Evolutionary conservation across 352 stramenopile genomes (phyloP), one percentile per base, ranked within the genome.

Genomic region (Blastocystis sp.): DNA sequence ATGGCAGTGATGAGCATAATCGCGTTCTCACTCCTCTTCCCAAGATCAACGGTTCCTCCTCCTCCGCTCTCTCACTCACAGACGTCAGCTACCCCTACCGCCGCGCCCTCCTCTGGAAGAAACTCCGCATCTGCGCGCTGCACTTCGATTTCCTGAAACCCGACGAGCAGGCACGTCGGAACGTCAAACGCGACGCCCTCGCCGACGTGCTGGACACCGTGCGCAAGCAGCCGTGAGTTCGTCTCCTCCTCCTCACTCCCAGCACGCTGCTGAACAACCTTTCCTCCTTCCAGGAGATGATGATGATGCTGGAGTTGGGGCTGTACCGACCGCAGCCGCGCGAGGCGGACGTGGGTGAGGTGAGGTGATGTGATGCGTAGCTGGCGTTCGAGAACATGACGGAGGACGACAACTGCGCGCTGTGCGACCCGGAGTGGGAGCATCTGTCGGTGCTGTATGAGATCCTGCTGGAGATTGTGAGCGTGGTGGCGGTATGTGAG

Each of bases 361-460:
- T 77, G 28, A 53, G 34, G 10, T 10, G 19, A 11, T 40, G 11
- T 61, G 11, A 61, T 21, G 19, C 10, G 21, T 21, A 64, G 21
- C 92, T 93, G 64, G 3, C 89, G 94, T 61, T 93, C 93, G 48
- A 92, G 92, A 11, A n/a, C 41, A n/a, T 52, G 10, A 21, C 0
- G 11, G 96, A 96, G 0, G 96, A 99, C 88, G 96, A 99, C 91
- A 96, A 98, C 84, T 96, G 98, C 88, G 95, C 95, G 14, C 93
- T 98, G 41, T 90, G 98, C 53, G 96, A 99, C 91, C 92, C 94
- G 5, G 94, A 95, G 60, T 99, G 96, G 96, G 94, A 95, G 64
- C 96, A 99, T 91, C 90, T 98, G 86, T 94, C 98, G 89, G 93
- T 99, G 62, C 96, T 98, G n/a, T 99, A 99, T 91, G 96, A 99